Evolutionary conservation across 805 yeast species (phyloP).

Genomic region (Candida michaelii): DNA sequence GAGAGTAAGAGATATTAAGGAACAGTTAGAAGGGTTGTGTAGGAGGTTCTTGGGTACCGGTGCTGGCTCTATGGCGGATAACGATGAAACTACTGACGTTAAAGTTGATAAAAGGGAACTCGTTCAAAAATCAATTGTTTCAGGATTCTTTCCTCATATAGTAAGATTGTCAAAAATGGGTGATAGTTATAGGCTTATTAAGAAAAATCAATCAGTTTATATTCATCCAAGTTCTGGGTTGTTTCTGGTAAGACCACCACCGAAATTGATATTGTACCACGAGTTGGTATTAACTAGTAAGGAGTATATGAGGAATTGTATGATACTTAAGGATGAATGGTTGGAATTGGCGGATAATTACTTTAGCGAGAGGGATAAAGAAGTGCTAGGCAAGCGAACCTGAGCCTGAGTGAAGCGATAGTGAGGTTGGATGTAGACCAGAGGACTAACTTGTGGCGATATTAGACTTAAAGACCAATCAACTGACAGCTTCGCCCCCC

Average conservation of each 20-base stretch:
- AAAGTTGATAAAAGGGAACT: not conserved
- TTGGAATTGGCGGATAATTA: conserved; percentile 76
- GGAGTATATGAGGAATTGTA: conserved; percentile 84
- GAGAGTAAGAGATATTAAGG: conserved; percentile 67
- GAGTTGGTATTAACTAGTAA: conserved; percentile 81
- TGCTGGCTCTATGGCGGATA: conserved; percentile 17
- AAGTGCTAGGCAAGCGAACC: conserved; percentile 10
- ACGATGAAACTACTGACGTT: conserved; percentile 16
- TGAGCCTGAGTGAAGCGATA: too few species aligned
- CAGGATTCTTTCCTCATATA: conserved; percentile 70
- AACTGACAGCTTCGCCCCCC: too few species aligned
- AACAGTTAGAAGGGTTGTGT: conserved; percentile 66
- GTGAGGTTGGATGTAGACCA: too few species aligned
- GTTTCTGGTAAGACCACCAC: conserved; percentile 65
- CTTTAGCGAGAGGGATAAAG: conserved; percentile 28
- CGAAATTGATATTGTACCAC: conserved; percentile 72
- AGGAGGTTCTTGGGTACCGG: conserved; percentile 25
- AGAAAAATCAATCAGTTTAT: conserved; percentile 68
- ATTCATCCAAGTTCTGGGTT: conserved; percentile 86
- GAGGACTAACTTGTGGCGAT: too few species aligned
- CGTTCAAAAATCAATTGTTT: conserved; percentile 54
- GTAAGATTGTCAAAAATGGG: conserved; percentile 62
- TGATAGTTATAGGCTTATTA: conserved; percentile 64
- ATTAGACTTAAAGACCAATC: too few species aligned
- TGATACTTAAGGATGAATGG: conserved; percentile 74